Evolutionary conservation across 208 protist genomes (phyloP).

Genomic region (Trypanosoma lewisi): DNA sequence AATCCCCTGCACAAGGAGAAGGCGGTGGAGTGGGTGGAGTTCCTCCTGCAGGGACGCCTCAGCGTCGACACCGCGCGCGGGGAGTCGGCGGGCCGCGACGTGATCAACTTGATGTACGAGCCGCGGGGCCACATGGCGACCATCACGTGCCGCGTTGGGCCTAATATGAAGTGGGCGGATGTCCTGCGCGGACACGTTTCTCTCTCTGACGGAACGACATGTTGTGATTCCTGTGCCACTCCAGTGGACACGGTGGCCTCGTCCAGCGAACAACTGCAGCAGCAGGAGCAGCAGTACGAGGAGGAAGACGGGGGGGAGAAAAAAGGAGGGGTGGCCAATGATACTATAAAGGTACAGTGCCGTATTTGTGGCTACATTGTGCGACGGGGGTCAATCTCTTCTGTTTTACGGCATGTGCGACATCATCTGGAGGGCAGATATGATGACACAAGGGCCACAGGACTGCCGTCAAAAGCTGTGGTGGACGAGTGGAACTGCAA

Average conservation of each 20-base stretch:
- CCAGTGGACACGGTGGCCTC: not conserved
- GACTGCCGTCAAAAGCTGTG: slow-evolving; percentile 25
- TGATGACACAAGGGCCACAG: not conserved
- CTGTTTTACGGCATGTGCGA: slow-evolving; percentile 49
- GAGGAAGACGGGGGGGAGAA: not conserved
- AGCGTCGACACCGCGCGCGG: slow-evolving; percentile 19
- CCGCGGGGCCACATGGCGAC: slow-evolving; percentile 64
- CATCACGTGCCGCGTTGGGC: slow-evolving; percentile 59
- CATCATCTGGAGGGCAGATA: slow-evolving; percentile 30
- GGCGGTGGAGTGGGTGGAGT: slow-evolving; percentile 55
- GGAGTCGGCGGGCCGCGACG: slow-evolving; percentile 21
- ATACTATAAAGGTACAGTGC: slow-evolving; percentile 43
- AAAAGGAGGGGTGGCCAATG: not conserved
- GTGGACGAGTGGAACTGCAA: slow-evolving; percentile 44
- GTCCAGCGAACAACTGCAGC: no score
- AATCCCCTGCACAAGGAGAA: slow-evolving; percentile 84
- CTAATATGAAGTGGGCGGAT: slow-evolving; percentile 43
- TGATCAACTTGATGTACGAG: slow-evolving; percentile 76
- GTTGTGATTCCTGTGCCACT: not conserved
- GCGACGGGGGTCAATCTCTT: slow-evolving; percentile 28
- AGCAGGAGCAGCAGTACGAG: not conserved
- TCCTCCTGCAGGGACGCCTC: slow-evolving; percentile 49
- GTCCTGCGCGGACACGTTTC: slow-evolving; percentile 55
- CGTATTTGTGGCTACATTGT: slow-evolving; percentile 48
- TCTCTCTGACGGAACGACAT: slow-evolving; percentile 20